Conservation (phyloP, 768 basidiomycete genomes). For the Mycena floridula region DNA sequence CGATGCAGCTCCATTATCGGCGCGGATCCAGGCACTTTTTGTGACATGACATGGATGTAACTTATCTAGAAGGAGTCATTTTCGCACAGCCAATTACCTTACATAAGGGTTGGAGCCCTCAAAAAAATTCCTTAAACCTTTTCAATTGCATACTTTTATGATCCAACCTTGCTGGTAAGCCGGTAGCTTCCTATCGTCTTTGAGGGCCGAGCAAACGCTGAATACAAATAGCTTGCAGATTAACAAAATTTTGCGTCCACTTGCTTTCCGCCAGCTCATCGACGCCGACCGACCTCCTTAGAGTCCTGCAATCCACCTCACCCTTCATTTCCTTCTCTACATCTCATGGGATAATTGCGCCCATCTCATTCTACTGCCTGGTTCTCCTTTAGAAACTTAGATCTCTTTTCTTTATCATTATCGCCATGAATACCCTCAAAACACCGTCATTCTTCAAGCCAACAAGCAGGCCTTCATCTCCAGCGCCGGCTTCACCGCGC, state of each 20-base stretch:
- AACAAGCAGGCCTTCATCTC: constrained; percentile 57
- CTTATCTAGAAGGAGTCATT: too few relatives aligned
- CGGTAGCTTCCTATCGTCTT: too few relatives aligned
- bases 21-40: constrained; percentile 40
- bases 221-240: too few relatives aligned
- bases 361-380: constrained; percentile 15
- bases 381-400: constrained; percentile 17
- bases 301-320: constrained; percentile 21
- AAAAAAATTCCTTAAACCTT: too few relatives aligned
- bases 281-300: constrained; percentile 80
- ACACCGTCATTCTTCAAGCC: constrained; percentile 63
- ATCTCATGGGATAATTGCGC: constrained; percentile 39
- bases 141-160: too few relatives aligned
- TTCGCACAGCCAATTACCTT: too few relatives aligned
- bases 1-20: constrained; percentile 35
- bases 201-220: too few relatives aligned
- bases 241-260: constrained; percentile 56
- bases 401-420: constrained; percentile 1
- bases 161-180: too few relatives aligned
- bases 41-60: too few relatives aligned
- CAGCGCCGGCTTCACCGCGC: constrained; percentile 36
- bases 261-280: constrained; percentile 45
- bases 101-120: too few relatives aligned
- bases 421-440: constrained; percentile 62
- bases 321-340: constrained; percentile 3